These are phyloP conservation scores for Rhodocollybia butyracea DNA, from an alignment of 768 basidiomycete genomes.

Conservation along the genomic window DNA sequence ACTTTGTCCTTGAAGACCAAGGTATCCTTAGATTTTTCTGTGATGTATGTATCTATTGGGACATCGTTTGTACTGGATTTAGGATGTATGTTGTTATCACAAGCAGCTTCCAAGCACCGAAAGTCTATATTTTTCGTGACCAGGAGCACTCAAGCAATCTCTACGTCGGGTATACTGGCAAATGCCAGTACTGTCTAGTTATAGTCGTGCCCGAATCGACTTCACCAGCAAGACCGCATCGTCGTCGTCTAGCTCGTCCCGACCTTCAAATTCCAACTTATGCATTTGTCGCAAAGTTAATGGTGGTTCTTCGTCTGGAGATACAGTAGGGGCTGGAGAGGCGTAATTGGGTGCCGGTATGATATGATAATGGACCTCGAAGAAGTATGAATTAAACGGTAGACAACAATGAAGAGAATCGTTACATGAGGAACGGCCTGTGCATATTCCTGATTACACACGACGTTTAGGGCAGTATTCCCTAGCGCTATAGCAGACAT, in stretches of 20 bases:
- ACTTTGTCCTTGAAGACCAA: constrained; percentile 32
- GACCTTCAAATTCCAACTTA: constrained; percentile 51
- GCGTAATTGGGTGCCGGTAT: constrained; percentile 62
- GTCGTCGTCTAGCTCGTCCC: constrained; percentile 59
- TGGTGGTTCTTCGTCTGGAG: constrained; percentile 17
- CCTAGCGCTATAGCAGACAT: constrained; percentile 40
- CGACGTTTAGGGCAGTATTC: constrained; percentile 70
- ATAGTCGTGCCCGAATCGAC: constrained; percentile 44
- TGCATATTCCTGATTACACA: constrained; percentile 80
- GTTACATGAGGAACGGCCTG: constrained; percentile 76
- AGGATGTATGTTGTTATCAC: too few species aligned
- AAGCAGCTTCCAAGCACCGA: too few species aligned
- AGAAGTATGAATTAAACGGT: background rate
- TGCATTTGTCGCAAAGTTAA: constrained; percentile 55
- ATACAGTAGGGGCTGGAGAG: constrained; percentile 11
- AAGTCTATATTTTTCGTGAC: background rate
- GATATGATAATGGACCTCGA: constrained; percentile 73
- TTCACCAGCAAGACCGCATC: constrained; percentile 44
- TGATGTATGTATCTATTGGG: background rate
- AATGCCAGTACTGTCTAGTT: background rate
- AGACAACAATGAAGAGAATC: background rate
- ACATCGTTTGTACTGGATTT: too few species aligned
- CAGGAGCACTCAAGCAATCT: background rate
- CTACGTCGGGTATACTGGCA: background rate
- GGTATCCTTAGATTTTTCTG: background rate